phyloP scores from a whole-genome alignment of 2,329 filamentous ascomycete genomes.

The Ophiognomonia clavigignenti-juglandacearum region DNA sequence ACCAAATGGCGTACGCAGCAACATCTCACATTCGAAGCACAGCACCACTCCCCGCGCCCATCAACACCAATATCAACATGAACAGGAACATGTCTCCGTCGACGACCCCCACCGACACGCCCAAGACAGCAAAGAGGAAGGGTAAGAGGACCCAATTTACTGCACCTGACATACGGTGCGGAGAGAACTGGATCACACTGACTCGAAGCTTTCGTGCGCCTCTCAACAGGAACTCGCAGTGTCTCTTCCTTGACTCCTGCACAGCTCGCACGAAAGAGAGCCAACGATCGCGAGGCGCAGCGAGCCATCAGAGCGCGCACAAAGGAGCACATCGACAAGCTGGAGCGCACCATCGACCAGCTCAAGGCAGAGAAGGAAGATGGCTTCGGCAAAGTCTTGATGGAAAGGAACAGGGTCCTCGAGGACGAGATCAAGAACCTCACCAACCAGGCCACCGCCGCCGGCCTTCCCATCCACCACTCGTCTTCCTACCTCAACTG shows the following conservation, averaged over 20 bases:
- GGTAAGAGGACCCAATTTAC: conserved; percentile 30
- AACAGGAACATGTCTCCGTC: conserved; percentile 28
- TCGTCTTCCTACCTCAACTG: conserved; percentile 34
- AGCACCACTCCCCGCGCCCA: conserved; percentile 13
- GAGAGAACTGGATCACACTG: conserved; percentile 9
- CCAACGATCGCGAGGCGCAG: conserved; percentile 88
- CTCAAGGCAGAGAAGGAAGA: conserved; percentile 46
- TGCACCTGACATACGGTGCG: conserved; percentile 7
- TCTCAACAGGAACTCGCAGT: conserved; percentile 56
- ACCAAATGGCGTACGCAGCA: conserved; percentile 15
- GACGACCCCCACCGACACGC: conserved; percentile 38
- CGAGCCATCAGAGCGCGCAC: conserved; percentile 82
- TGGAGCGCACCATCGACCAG: conserved; percentile 72
- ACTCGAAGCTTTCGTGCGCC: conserved; percentile 9
- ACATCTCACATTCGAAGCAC: conserved; percentile 18
- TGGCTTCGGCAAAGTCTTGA: conserved; percentile 45
- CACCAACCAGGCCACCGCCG: conserved; percentile 18
- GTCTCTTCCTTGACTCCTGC: conserved; percentile 84
- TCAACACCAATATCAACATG: conserved; percentile 21
- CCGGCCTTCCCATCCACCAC: conserved; percentile 36
- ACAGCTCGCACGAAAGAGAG: conserved; percentile 83
- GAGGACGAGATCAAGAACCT: conserved; percentile 47
- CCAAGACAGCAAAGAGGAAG: conserved; percentile 41
- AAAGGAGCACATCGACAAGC: conserved; percentile 75
- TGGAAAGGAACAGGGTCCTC: conserved; percentile 47